Percentiles rank a stretch among this genome's conserved stretches.
phyloP scores from a whole-genome alignment of 2,329 filamentous ascomycete genomes.

The Claviceps sp. region DNA sequence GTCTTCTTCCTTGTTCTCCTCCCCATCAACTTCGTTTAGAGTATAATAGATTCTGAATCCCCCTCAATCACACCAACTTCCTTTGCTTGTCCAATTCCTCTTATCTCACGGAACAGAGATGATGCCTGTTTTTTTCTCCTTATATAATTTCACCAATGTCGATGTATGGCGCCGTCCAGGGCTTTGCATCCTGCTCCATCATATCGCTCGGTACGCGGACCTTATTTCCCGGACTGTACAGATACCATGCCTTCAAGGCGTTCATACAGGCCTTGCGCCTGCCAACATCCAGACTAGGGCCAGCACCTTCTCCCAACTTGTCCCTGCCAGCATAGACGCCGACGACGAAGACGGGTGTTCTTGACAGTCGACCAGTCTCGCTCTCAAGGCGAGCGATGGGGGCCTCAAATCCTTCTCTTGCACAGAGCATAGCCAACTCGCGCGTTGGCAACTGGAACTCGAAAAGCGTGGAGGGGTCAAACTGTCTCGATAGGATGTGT shows the following conservation, averaged over 20 bases:
- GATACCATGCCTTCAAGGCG: slow-evolving; percentile 86
- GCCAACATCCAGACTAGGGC: slow-evolving; percentile 63
- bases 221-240: slow-evolving; percentile 66
- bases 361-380: slow-evolving; percentile 76
- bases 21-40: slow-evolving; percentile 1
- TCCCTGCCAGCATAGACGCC: slow-evolving; percentile 87
- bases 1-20: background rate
- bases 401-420: slow-evolving; percentile 74
- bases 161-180: slow-evolving; percentile 55
- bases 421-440: slow-evolving; percentile 73
- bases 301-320: slow-evolving; percentile 84
- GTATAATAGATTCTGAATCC: background rate
- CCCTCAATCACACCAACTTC: background rate
- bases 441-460: slow-evolving; percentile 71
- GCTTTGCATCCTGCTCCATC: slow-evolving; percentile 43
- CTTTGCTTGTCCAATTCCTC: background rate
- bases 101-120: background rate
- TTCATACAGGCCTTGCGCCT: slow-evolving; percentile 69
- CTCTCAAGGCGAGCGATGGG: slow-evolving; percentile 78
- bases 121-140: background rate
- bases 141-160: slow-evolving; percentile 59
- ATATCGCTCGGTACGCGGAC: slow-evolving; percentile 58
- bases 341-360: slow-evolving; percentile 83
- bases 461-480: slow-evolving; percentile 69
- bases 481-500: slow-evolving; percentile 68